These are phyloP conservation scores for Tetrahymena thermophila DNA, from an alignment of 73 alveolate species.

Conservation along the genomic window DNA sequence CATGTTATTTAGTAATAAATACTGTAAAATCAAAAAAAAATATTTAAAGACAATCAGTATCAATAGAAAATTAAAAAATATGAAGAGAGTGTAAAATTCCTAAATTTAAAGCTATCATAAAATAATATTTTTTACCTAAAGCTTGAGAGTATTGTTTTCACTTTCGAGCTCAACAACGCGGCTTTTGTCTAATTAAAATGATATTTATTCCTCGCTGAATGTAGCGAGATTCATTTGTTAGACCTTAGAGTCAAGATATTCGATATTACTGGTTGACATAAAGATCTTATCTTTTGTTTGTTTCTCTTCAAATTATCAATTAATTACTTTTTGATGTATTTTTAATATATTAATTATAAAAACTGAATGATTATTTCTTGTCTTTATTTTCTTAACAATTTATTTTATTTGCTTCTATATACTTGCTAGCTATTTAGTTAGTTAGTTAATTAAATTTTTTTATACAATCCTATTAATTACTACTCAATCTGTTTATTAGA, in stretches of 20 bases:
- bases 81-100: background rate
- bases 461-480: background rate
- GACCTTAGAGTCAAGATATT: constrained; percentile 1
- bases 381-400: background rate
- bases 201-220: background rate
- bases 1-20: background rate
- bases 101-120: background rate
- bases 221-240: background rate
- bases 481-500: background rate
- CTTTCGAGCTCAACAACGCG: background rate
- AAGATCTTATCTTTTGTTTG: background rate
- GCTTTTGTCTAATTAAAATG: background rate
- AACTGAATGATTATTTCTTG: background rate
- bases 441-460: background rate
- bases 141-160: background rate
- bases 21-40: background rate
- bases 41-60: background rate
- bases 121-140: background rate
- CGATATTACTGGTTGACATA: constrained; percentile 2
- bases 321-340: background rate
- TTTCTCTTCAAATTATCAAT: background rate
- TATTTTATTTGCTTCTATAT: background rate
- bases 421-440: background rate
- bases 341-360: background rate
- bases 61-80: background rate